phyloP scores from a whole-genome alignment of 306 rosid species.

The Alnus rubra region DNA sequence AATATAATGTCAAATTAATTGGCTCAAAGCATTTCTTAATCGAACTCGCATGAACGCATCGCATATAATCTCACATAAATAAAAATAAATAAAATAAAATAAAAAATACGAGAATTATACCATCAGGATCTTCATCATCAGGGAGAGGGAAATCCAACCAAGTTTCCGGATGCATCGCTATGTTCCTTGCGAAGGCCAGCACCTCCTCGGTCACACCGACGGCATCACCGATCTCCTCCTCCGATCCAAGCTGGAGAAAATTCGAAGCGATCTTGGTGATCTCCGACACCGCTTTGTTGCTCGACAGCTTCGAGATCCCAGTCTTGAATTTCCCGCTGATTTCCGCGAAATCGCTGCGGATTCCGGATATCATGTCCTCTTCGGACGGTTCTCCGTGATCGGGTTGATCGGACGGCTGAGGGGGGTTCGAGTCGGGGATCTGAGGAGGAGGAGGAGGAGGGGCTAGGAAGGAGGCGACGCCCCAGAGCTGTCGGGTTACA shows the following conservation, averaged over 20 bases:
- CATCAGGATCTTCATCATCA: slow-evolving; percentile 61
- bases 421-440: slow-evolving; percentile 29
- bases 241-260: slow-evolving; percentile 79
- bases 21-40: neutral
- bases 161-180: slow-evolving; percentile 83
- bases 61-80: too few species aligned
- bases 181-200: slow-evolving; percentile 60
- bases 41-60: neutral
- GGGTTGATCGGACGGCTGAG: slow-evolving; percentile 18
- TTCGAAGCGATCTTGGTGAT: slow-evolving; percentile 91
- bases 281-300: slow-evolving; percentile 62
- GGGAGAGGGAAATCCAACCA: slow-evolving; percentile 87
- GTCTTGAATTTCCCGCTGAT: slow-evolving; percentile 76
- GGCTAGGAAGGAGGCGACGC: slow-evolving; percentile 88
- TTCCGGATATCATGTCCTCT: slow-evolving; percentile 81
- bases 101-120: slow-evolving; percentile 31
- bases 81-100: neutral
- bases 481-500: slow-evolving; percentile 77
- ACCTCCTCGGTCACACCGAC: slow-evolving; percentile 74
- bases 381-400: slow-evolving; percentile 26
- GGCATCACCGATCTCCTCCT: slow-evolving; percentile 56
- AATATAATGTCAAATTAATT: neutral
- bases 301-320: slow-evolving; percentile 79
- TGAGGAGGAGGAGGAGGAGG: slow-evolving; percentile 81
- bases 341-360: slow-evolving; percentile 87